Evolutionary conservation across 2,329 filamentous ascomycete genomes (phyloP), one percentile per base, ranked within the genome.

Genomic region (Aspergillus costaricaensis): DNA sequence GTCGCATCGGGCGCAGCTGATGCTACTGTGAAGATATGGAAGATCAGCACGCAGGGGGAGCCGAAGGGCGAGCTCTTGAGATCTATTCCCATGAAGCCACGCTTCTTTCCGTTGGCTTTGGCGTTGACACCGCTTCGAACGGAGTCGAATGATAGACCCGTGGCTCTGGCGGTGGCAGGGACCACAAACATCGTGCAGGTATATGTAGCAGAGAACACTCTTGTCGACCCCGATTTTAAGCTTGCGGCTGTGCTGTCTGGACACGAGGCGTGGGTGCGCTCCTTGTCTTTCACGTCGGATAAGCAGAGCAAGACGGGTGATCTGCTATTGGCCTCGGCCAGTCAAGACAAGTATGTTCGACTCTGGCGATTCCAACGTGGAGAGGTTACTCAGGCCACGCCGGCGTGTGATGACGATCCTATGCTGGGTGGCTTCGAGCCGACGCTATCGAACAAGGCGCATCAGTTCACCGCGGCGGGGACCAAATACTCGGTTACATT

Each of bases 271-370:
- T 99, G 95, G 95, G 87, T 99, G 50, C 85, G 94, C 51, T 94
- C 92, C 14, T 81, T 99, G 12, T 88, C 88, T 64, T 95, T 99
- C 67, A 85, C 86, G 1, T 80, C 80, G 61, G 91, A 95, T 71
- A 83, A 77, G 14, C 72, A 79, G 2, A 77, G 79, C 21, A 66
- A 77, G 0, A 75, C 79, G 0, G 85, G 85, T 55, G 93, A 97
- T 72, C 74, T 96, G 4, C 78, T 98, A 21, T 83, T 99, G 19
- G 92, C 94, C 0, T 98, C 94, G 10, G 93, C 93, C 21, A 98
- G 94, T 73, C 95, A 99, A 75, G 95, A 99, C 77, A 97, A 96
- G 78, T 99, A 98, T 70, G 89, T 98, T 61, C 90, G 95, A 43
- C 84, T 99, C 38, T 99, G 95, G 95, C 87, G 93, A 60, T 79